These are phyloP conservation scores for Dryas alaskensis DNA, from an alignment of 306 rosid genomes.

Conservation along the genomic window DNA sequence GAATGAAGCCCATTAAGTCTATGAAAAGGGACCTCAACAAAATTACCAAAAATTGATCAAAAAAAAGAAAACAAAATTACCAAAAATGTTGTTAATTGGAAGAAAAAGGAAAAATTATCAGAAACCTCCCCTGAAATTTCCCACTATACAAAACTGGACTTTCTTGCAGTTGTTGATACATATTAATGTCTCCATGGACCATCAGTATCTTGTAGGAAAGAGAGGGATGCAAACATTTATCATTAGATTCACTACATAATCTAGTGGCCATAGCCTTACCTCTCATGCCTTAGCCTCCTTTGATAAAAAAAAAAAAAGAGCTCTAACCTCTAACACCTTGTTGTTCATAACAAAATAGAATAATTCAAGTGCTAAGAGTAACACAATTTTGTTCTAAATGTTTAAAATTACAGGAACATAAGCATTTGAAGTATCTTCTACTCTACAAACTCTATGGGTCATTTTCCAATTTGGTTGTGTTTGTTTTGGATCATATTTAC, in stretches of 20 bases:
- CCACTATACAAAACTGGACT: neutral
- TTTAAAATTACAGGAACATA: neutral
- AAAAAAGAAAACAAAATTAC: neutral
- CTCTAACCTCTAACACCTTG: neutral
- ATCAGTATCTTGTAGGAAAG: neutral
- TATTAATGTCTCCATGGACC: neutral
- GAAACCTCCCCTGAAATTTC: neutral
- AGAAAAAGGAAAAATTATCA: neutral
- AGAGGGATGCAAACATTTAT: neutral
- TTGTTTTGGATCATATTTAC: neutral
- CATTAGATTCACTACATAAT: neutral
- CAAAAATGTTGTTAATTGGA: neutral
- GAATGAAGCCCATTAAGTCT: neutral
- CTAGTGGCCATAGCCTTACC: neutral
- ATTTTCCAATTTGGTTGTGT: neutral
- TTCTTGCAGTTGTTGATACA: neutral
- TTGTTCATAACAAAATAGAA: neutral
- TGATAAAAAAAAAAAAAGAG: too few relatives aligned
- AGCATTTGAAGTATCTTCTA: neutral
- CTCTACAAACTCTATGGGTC: neutral
- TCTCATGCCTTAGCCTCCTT: neutral
- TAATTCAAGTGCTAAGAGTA: neutral
- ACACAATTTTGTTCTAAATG: neutral
- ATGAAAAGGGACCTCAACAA: neutral
- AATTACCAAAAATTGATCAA: neutral